A percentile compares a stretch with the other conserved stretches of the same genome.
Conservation (phyloP, 352 stramenopile species). For the Aphanomyces astaci region DNA sequence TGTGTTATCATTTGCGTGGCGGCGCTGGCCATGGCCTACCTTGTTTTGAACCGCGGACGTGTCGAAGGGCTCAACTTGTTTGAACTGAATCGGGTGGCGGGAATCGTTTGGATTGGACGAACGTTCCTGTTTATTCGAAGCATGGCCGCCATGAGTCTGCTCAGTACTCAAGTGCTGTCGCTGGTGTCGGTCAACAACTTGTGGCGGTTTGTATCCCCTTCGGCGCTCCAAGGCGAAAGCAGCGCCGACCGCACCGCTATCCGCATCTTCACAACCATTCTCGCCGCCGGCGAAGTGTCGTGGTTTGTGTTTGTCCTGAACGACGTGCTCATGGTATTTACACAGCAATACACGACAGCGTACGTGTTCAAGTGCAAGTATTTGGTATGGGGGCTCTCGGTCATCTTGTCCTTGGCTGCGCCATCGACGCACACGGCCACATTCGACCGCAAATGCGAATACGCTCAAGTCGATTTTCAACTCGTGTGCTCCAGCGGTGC, state of each 20-base stretch:
- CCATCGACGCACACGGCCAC: background rate
- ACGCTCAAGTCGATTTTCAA: constrained; percentile 10
- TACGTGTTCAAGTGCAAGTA: background rate
- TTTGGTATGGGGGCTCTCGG: background rate
- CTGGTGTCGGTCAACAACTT: background rate
- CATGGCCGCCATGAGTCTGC: background rate
- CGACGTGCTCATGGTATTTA: background rate
- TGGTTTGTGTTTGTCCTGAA: constrained; percentile 6
- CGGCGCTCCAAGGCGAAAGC: background rate
- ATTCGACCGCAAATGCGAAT: background rate
- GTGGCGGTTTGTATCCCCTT: background rate
- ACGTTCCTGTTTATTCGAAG: constrained; percentile 5
- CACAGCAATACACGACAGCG: background rate
- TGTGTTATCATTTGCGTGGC: constrained; percentile 2
- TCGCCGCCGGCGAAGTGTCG: background rate
- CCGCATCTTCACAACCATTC: background rate
- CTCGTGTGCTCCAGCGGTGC: constrained; percentile 11
- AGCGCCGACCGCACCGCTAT: background rate
- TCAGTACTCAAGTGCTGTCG: background rate
- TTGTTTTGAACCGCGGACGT: background rate
- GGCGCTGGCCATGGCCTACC: background rate
- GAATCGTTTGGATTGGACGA: constrained; percentile 14
- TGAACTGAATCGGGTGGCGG: constrained; percentile 3
- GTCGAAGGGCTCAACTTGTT: constrained; percentile 9
- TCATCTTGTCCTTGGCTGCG: background rate